Conservation (phyloP, 805 yeast genomes). For the Danielia oregonensis region DNA sequence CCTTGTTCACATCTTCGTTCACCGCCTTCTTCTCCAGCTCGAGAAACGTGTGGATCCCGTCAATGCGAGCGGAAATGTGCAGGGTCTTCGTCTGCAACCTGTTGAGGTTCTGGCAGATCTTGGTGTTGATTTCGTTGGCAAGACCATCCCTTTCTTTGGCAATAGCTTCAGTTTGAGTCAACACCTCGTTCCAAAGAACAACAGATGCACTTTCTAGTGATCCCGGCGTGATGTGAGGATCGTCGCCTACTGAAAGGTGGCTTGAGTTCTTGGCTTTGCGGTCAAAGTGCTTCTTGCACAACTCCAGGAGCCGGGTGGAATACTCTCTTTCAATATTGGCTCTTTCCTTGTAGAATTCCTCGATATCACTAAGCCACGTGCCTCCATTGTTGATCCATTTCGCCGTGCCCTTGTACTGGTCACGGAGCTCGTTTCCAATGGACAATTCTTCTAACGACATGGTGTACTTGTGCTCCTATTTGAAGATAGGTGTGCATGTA, state of each 20-base stretch:
- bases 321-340: slow-evolving; percentile 82
- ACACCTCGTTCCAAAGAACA: slow-evolving; percentile 86
- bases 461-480: background rate
- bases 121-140: slow-evolving; percentile 54
- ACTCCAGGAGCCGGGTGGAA: slow-evolving; percentile 56
- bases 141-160: slow-evolving; percentile 64
- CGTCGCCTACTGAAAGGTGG: slow-evolving; percentile 79
- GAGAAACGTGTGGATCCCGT: slow-evolving; percentile 57
- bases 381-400: slow-evolving; percentile 77
- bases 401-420: slow-evolving; percentile 71
- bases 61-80: slow-evolving; percentile 52
- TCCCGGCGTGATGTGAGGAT: slow-evolving; percentile 91
- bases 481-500: background rate
- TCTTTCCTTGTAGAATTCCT: slow-evolving; percentile 79
- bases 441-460: slow-evolving; percentile 24
- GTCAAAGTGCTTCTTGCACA: slow-evolving; percentile 67
- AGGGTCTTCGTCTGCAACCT: slow-evolving; percentile 53
- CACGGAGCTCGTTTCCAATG: slow-evolving; percentile 74
- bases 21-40: slow-evolving; percentile 42
- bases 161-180: slow-evolving; percentile 76
- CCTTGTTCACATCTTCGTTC: slow-evolving; percentile 56
- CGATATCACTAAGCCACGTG: slow-evolving; percentile 74
- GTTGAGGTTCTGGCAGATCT: slow-evolving; percentile 58
- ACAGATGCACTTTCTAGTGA: slow-evolving; percentile 83
- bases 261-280: slow-evolving; percentile 71